Evolutionary conservation across 495 filamentous ascomycete genomes (phyloP).

Genomic region (Pseudoneurospora amorphoporcata): DNA sequence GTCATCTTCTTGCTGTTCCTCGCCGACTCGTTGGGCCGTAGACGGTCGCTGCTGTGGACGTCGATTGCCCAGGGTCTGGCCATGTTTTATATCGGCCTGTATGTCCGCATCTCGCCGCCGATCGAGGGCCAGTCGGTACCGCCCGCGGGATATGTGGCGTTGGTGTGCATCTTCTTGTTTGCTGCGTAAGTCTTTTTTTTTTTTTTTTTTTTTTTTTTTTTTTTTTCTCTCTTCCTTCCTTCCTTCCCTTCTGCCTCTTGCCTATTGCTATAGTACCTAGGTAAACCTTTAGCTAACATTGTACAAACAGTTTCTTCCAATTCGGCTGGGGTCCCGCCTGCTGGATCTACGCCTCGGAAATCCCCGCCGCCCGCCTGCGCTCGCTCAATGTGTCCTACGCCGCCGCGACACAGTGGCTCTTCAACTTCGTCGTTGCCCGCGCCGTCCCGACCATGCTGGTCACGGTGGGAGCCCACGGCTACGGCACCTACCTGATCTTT

Average conservation of each 20-base stretch:
- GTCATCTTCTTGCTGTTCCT: conserved; percentile 43
- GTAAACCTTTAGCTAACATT: too few species aligned
- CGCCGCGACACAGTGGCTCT: conserved; percentile 61
- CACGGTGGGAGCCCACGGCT: conserved; percentile 52
- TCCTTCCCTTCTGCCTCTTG: background rate
- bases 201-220: too few species aligned
- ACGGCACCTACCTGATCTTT: conserved; percentile 47
- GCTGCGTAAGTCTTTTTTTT: conserved; percentile 33
- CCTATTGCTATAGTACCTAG: background rate
- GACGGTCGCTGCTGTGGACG: conserved; percentile 63
- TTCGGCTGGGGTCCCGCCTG: conserved; percentile 73
- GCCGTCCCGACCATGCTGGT: conserved; percentile 54
- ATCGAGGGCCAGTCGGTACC: conserved; percentile 30
- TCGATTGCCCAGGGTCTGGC: conserved; percentile 57
- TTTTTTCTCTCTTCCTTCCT: too few species aligned
- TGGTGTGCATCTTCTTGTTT: conserved; percentile 64
- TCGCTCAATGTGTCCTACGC: conserved; percentile 60
- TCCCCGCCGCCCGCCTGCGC: conserved; percentile 60
- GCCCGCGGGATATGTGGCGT: conserved; percentile 48
- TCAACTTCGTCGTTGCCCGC: conserved; percentile 60
- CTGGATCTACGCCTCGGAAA: conserved; percentile 70
- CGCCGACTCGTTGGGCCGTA: conserved; percentile 53
- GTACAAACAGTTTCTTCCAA: conserved; percentile 47
- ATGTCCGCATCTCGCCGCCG: conserved; percentile 61
- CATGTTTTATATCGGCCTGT: conserved; percentile 77